phyloP scores from a whole-genome alignment of 2,329 filamentous ascomycete species.

The Scopulariopsis brevicaulis region DNA sequence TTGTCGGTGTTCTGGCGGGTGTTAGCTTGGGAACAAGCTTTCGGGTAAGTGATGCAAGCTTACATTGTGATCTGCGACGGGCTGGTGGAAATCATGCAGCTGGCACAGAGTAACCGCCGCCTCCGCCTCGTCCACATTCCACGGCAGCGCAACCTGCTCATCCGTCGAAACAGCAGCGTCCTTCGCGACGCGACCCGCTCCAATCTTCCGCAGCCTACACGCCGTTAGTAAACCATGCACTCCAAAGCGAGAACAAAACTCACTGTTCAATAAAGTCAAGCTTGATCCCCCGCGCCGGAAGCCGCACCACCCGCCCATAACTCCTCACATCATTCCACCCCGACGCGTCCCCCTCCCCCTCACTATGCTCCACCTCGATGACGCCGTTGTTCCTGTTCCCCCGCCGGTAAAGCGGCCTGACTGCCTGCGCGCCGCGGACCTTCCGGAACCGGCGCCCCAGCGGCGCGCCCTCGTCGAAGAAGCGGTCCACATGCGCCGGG shows the following conservation, averaged over 20 bases:
- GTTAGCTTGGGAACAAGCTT: neutral
- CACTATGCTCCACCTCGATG: slow-evolving; percentile 57
- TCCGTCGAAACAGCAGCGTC: neutral
- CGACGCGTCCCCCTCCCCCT: slow-evolving; percentile 40
- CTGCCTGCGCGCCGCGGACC: slow-evolving; percentile 40
- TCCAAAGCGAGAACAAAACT: slow-evolving; percentile 14
- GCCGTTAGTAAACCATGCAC: neutral
- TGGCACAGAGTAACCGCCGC: neutral
- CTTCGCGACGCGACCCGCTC: neutral
- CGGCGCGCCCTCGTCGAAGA: slow-evolving; percentile 48
- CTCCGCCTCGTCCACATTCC: neutral
- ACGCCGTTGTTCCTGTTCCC: slow-evolving; percentile 61
- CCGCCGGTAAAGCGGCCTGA: slow-evolving; percentile 43
- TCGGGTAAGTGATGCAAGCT: too few species aligned
- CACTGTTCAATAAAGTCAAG: slow-evolving; percentile 61
- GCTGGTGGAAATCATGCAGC: neutral
- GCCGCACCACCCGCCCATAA: slow-evolving; percentile 53
- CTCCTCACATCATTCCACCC: slow-evolving; percentile 47
- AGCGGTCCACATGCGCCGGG: slow-evolving; percentile 72
- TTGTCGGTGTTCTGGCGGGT: neutral
- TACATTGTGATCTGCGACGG: neutral
- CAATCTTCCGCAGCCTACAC: slow-evolving; percentile 3
- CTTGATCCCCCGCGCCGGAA: slow-evolving; percentile 54
- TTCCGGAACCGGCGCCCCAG: slow-evolving; percentile 50
- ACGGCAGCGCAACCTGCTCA: neutral